Percentiles rank a stretch among this genome's conserved stretches.
Conservation (phyloP, 2,329 filamentous ascomycete species). For the Metarhizium humberi region DNA sequence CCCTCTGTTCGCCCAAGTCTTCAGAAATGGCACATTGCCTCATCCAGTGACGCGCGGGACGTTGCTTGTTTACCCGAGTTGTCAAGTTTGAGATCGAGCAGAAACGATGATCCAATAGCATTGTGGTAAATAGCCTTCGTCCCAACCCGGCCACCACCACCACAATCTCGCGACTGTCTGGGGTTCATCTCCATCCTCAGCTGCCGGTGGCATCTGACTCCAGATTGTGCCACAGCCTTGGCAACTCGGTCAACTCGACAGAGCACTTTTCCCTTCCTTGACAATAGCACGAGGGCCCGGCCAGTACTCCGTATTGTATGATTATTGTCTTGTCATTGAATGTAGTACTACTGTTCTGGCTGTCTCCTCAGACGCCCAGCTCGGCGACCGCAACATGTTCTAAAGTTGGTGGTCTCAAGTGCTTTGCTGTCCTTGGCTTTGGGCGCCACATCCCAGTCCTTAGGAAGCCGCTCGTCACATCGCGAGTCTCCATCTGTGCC, state of each 20-base stretch:
- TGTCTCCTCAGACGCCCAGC: not conserved
- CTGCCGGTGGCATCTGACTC: not conserved
- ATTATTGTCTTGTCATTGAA: too few species aligned
- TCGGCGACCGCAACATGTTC: not conserved
- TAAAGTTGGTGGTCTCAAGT: not conserved
- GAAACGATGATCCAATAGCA: too few species aligned
- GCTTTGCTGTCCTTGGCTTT: not conserved
- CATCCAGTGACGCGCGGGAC: too few species aligned
- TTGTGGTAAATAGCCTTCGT: too few species aligned
- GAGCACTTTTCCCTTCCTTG: too few species aligned
- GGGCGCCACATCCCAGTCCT: not conserved
- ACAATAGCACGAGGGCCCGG: too few species aligned
- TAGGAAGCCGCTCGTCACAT: conserved; percentile 2
- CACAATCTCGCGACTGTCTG: not conserved
- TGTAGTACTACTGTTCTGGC: not conserved
- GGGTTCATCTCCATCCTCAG: not conserved
- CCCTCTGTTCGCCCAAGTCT: not conserved
- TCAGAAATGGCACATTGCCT: too few species aligned
- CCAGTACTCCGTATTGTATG: too few species aligned
- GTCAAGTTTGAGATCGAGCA: too few species aligned
- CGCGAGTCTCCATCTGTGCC: conserved; percentile 4
- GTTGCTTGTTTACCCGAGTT: too few species aligned
- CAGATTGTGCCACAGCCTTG: not conserved
- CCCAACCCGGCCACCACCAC: not conserved
- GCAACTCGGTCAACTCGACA: too few species aligned